Conservation (phyloP, 1,284 basidiomycete genomes). For the Leccinum subatratum region DNA sequence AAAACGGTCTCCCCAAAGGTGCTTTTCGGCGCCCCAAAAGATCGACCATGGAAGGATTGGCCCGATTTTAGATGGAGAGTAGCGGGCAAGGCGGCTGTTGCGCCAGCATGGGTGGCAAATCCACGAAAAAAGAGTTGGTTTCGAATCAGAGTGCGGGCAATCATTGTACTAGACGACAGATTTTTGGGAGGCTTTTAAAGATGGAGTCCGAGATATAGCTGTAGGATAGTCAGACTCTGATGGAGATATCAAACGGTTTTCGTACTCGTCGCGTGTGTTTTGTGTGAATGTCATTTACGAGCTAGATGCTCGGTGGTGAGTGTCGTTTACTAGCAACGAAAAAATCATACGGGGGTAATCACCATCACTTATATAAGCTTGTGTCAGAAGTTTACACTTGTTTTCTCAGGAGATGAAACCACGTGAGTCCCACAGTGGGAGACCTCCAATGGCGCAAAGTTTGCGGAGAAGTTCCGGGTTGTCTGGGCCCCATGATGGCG, state of each 20-base stretch:
- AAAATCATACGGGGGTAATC: slow-evolving; percentile 8
- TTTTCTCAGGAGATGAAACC: slow-evolving; percentile 2
- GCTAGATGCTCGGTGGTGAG: slow-evolving; percentile 28
- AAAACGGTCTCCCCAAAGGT: slow-evolving; percentile 98
- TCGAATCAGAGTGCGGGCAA: slow-evolving; percentile 50
- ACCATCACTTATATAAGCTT: slow-evolving; percentile 18
- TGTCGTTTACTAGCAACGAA: background rate
- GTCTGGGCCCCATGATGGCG: too few relatives aligned
- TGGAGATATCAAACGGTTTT: slow-evolving; percentile 11
- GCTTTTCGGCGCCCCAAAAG: slow-evolving; percentile 86
- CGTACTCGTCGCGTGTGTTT: slow-evolving; percentile 80
- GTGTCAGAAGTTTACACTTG: slow-evolving; percentile 11
- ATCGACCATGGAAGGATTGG: slow-evolving; percentile 83
- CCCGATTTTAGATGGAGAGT: slow-evolving; percentile 91
- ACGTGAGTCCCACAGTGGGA: background rate
- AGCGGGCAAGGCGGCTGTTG: slow-evolving; percentile 61
- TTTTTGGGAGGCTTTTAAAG: slow-evolving; percentile 39
- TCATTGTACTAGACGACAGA: slow-evolving; percentile 42
- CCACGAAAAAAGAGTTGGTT: slow-evolving; percentile 50
- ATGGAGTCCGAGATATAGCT: slow-evolving; percentile 78
- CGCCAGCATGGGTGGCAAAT: slow-evolving; percentile 61
- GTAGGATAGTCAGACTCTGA: slow-evolving; percentile 15
- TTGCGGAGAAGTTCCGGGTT: too few relatives aligned
- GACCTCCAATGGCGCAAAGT: background rate
- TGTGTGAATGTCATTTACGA: slow-evolving; percentile 78